phyloP scores from a whole-genome alignment of 306 rosid genomes.

The Astragalus membranaceus region DNA sequence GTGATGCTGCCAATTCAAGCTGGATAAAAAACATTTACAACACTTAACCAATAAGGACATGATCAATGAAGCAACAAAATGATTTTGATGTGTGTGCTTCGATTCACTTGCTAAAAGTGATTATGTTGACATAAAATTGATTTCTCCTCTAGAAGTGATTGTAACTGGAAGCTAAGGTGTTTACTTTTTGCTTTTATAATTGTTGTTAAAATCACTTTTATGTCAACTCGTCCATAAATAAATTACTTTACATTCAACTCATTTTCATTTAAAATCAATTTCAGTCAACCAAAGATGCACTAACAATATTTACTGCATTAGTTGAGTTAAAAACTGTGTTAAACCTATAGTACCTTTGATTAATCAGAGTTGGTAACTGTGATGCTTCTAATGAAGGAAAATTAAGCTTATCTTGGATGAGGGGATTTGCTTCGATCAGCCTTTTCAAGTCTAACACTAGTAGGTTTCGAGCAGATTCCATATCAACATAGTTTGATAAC shows the following conservation, averaged over 20 bases:
- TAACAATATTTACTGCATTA: neutral
- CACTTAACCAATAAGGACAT: no score
- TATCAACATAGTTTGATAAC: slow-evolving; percentile 64
- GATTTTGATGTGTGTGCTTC: no score
- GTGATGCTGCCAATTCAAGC: slow-evolving; percentile 96
- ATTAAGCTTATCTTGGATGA: slow-evolving; percentile 55
- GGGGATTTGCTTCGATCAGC: slow-evolving; percentile 63
- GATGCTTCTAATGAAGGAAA: slow-evolving; percentile 59
- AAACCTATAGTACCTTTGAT: slow-evolving; percentile 49
- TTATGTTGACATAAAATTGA: no score
- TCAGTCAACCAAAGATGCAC: no score
- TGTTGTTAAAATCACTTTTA: no score
- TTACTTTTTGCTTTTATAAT: no score
- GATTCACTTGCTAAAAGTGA: neutral
- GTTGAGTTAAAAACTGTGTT: neutral
- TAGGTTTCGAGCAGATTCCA: slow-evolving; percentile 48
- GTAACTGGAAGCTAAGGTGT: no score
- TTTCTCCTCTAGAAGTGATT: no score
- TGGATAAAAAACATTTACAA: slow-evolving; percentile 20
- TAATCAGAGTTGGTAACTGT: slow-evolving; percentile 51
- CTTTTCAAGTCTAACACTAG: slow-evolving; percentile 64
- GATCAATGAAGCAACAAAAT: no score
- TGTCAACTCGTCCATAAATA: no score
- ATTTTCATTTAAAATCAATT: no score
- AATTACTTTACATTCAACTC: no score